A percentile compares a stretch with the other conserved stretches of the same genome.
Evolutionary conservation across 208 protist genomes (phyloP).

Genomic region (Crithidia sp.): DNA sequence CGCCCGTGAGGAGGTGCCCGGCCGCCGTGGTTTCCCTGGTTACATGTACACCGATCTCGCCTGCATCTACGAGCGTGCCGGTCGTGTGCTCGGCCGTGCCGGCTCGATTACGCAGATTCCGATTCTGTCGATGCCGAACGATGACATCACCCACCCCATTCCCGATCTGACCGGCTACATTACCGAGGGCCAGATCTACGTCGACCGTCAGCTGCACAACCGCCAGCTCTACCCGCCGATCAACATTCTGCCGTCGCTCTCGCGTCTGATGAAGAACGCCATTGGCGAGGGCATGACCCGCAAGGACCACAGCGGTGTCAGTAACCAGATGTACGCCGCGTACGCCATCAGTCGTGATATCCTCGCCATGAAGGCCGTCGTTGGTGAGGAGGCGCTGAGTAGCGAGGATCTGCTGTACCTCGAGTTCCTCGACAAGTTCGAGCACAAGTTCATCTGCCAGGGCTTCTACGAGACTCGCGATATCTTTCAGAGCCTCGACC

Average conservation of each 20-base stretch:
- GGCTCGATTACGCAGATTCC: constrained; percentile 99
- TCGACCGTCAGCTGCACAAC: constrained; percentile 99
- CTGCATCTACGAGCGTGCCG: constrained; percentile 99
- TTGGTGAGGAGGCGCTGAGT: constrained; percentile 99
- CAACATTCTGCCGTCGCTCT: constrained; percentile 99
- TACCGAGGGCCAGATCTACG: constrained; percentile 99
- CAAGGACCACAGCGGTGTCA: constrained; percentile 98
- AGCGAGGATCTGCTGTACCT: constrained; percentile 99
- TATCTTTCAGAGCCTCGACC: constrained; percentile 99
- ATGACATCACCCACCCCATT: constrained; percentile 99
- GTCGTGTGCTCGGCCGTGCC: constrained; percentile 97
- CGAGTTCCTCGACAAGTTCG: constrained; percentile 99
- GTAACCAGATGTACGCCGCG: constrained; percentile 99
- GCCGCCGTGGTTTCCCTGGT: constrained; percentile 99
- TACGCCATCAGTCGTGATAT: constrained; percentile 99
- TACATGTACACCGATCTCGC: constrained; percentile 99
- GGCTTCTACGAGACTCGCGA: constrained; percentile 96
- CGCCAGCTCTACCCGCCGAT: constrained; percentile 99
- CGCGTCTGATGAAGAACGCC: constrained; percentile 99
- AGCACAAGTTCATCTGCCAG: constrained; percentile 99
- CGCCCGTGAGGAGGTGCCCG: constrained; percentile 99
- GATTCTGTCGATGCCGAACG: constrained; percentile 99
- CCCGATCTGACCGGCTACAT: constrained; percentile 99
- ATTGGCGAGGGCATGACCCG: constrained; percentile 99
- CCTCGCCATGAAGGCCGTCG: constrained; percentile 99